Percentiles rank a stretch among this genome's conserved stretches.
Evolutionary conservation across 139 green algal genomes (phyloP).

Genomic region (Nannochloris sp.): DNA sequence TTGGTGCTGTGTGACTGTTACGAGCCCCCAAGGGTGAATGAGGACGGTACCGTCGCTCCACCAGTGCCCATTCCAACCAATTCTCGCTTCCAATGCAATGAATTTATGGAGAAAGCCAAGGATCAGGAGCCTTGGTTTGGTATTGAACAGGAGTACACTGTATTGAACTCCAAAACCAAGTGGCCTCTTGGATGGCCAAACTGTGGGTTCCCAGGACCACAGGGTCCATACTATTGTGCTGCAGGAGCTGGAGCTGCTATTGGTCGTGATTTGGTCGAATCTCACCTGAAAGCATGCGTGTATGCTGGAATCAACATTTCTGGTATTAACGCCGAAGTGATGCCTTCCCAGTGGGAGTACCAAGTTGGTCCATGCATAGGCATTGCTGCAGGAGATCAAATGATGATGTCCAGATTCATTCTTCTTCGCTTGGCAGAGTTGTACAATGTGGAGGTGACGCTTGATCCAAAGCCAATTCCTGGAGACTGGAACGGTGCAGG

Average conservation of each 20-base stretch:
- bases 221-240: constrained; percentile 97
- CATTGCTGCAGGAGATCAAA: constrained; percentile 82
- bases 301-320: constrained; percentile 86
- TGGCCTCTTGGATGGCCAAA: constrained; percentile 95
- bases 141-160: constrained; percentile 97
- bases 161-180: constrained; percentile 88
- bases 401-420: constrained; percentile 95
- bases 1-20: constrained; percentile 93
- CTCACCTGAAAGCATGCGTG: constrained; percentile 93
- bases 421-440: constrained; percentile 75
- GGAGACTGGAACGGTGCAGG: constrained; percentile 98
- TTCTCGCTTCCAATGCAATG: constrained; percentile 61
- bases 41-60: constrained; percentile 53
- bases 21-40: constrained; percentile 58
- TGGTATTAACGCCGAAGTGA: constrained; percentile 96
- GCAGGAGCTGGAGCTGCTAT: constrained; percentile 80
- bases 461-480: constrained; percentile 96
- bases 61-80: constrained; percentile 86
- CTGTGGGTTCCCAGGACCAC: constrained; percentile 78
- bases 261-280: constrained; percentile 88
- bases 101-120: constrained; percentile 40
- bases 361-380: constrained; percentile 87
- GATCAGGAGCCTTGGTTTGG: constrained; percentile 89
- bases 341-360: constrained; percentile 98
- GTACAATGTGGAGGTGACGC: constrained; percentile 82